Evolutionary conservation across 495 filamentous ascomycete species (phyloP), one percentile per base, ranked within the genome.

Genomic region (Neurospora africana): DNA sequence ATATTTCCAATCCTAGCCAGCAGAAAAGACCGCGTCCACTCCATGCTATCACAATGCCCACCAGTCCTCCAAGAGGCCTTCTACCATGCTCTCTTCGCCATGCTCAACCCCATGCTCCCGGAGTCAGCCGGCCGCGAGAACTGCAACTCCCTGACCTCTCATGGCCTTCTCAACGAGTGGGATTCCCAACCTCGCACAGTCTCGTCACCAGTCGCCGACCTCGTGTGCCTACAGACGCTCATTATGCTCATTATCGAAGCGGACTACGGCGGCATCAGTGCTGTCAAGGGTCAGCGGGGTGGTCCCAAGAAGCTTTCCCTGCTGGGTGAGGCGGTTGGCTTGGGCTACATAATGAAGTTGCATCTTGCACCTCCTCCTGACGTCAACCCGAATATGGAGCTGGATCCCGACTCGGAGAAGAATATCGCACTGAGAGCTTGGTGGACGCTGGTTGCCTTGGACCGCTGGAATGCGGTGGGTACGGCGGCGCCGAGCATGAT

Each of bases 381-480:
- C 1, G 71, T 68, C 33, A 65, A 33, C 19, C 68, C 73, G 5
- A 74, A 75, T 19, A 41, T 71, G 19, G 81, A 84, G 27, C 72
- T 81, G 70, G 91, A 93, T 78, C 73, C 84, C 6, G 90, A 94
- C 78, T 90, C 91, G 9, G 89, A 92, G 69, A 88, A 91, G 69
- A 89, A 89, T 37, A 84, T 95, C 35, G 87, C 86, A 3, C 82
- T 92, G 71, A 87, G 92, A 43, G 87, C 87, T 68, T 97, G 92
- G 91, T 92, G 91, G 81, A 86, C 89, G 1, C 79, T 95, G 70
- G 85, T 90, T 67, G 88, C 92, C 75, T 81, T 97, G 72, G 89
- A 92, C 71, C 87, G 92, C 37, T 95, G 90, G 89, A 88, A 93
- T 76, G 88, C 91, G 19, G 84, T 90, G 47, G 90, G 88, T 75